phyloP scores from a whole-genome alignment of 257 asterid genomes.

The Plantago ovata region DNA sequence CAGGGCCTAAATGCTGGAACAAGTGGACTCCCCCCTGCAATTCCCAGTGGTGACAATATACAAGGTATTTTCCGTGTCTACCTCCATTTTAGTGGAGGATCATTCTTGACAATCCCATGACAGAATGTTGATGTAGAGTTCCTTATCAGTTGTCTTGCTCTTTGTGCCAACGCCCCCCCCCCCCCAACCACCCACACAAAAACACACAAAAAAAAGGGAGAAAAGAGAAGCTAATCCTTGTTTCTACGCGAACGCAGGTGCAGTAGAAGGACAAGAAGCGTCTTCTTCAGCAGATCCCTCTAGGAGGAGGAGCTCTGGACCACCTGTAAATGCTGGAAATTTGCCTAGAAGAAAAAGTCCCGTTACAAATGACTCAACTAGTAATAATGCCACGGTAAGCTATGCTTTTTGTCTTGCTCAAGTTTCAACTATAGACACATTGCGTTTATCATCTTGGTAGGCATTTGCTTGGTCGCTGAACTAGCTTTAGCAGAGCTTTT shows the following conservation, averaged over 20 bases:
- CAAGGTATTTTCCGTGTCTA: conserved; percentile 14
- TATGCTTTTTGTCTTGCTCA: not conserved
- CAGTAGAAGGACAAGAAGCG: conserved; percentile 38
- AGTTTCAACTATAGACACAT: not conserved
- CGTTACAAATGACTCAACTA: conserved; percentile 37
- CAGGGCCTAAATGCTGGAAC: conserved; percentile 57
- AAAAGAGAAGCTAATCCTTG: too few species aligned
- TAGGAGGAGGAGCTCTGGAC: conserved; percentile 41
- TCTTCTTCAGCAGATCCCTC: conserved; percentile 44
- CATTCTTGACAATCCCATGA: not conserved
- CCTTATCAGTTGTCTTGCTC: not conserved
- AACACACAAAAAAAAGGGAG: too few species aligned
- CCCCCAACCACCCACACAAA: too few species aligned
- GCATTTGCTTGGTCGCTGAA: too few species aligned
- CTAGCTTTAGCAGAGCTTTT: not conserved
- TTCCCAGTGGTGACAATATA: conserved; percentile 26
- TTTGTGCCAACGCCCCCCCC: not conserved
- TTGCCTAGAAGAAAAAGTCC: conserved; percentile 51
- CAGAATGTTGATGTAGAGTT: not conserved
- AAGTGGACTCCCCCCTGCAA: conserved; percentile 59
- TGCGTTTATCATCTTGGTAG: not conserved
- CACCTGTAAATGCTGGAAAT: conserved; percentile 32
- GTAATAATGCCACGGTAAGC: conserved; percentile 58
- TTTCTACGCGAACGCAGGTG: too few species aligned
- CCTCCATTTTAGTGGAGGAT: not conserved